These are phyloP conservation scores for Rosa hybrid DNA, from an alignment of 331 rosid genomes.

Conservation along the genomic window DNA sequence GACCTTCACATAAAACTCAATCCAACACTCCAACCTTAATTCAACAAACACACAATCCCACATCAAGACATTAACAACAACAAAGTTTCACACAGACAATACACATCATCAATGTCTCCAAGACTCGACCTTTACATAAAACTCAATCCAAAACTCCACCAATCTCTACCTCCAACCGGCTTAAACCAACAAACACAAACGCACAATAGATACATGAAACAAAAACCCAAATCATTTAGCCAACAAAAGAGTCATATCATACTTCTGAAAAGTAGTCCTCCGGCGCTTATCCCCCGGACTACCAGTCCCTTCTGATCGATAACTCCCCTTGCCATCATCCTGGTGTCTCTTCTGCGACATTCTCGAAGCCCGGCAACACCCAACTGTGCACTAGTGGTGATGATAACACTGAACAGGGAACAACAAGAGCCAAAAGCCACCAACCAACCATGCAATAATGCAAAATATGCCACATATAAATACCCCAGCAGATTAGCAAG, in stretches of 20 bases:
- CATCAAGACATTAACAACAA: background rate
- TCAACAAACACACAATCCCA: background rate
- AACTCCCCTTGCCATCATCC: conserved; percentile 52
- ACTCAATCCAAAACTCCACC: background rate
- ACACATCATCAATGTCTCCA: background rate
- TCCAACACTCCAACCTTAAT: background rate
- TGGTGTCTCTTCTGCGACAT: conserved; percentile 86
- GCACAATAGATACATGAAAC: background rate
- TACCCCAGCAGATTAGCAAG: background rate
- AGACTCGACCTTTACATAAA: background rate
- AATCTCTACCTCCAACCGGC: background rate
- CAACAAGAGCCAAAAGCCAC: conserved; percentile 14
- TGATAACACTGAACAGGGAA: background rate
- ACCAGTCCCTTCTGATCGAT: conserved; percentile 34
- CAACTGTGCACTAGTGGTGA: conserved; percentile 4
- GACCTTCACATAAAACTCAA: background rate
- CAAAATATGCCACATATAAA: background rate
- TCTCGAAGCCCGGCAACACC: conserved; percentile 23
- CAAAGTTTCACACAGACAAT: background rate
- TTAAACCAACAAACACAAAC: background rate
- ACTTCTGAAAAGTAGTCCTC: conserved; percentile 58
- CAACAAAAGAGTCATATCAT: background rate
- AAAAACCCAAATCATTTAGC: background rate
- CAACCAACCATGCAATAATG: conserved; percentile 30
- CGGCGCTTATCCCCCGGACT: conserved; percentile 72